Conservation (phyloP, 1,284 basidiomycete genomes). For the Boletus semigastroideus region DNA sequence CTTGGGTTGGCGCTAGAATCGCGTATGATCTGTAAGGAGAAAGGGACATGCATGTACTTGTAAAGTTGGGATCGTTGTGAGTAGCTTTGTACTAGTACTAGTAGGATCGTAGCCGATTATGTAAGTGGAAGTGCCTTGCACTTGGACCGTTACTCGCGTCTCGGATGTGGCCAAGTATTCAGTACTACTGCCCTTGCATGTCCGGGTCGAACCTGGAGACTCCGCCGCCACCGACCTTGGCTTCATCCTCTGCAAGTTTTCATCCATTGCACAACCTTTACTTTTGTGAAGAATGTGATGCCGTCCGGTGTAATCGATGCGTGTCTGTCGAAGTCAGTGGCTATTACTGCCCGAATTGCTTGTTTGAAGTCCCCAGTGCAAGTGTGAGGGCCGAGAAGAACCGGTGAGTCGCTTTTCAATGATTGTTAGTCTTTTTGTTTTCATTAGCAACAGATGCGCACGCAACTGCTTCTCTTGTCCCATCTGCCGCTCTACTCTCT, state of each 20-base stretch:
- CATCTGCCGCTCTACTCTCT: conserved; percentile 84
- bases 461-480: conserved; percentile 98
- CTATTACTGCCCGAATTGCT: conserved; percentile 97
- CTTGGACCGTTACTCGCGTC: too few relatives aligned
- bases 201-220: conserved; percentile 47
- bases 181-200: conserved; percentile 74
- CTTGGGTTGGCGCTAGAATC: conserved; percentile 70
- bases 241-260: conserved; percentile 74
- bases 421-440: not conserved
- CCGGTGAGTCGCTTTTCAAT: conserved; percentile 47
- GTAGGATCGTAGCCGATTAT: conserved; percentile 12
- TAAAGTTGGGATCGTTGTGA: conserved; percentile 8
- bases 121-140: conserved; percentile 7
- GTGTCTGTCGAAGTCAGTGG: conserved; percentile 91
- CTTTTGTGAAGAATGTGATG: conserved; percentile 99
- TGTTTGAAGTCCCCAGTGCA: conserved; percentile 98
- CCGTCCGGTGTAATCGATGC: conserved; percentile 89
- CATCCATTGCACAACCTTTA: conserved; percentile 85
- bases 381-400: conserved; percentile 96
- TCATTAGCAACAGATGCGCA: conserved; percentile 70
- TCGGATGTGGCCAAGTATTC: conserved; percentile 39
- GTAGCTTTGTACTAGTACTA: conserved; percentile 9
- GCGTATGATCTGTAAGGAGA: conserved; percentile 58
- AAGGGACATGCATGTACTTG: not conserved
- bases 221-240: conserved; percentile 72